These are phyloP conservation scores for Aspergillus intermedius DNA, from an alignment of 2,329 filamentous ascomycete species.

Conservation along the genomic window DNA sequence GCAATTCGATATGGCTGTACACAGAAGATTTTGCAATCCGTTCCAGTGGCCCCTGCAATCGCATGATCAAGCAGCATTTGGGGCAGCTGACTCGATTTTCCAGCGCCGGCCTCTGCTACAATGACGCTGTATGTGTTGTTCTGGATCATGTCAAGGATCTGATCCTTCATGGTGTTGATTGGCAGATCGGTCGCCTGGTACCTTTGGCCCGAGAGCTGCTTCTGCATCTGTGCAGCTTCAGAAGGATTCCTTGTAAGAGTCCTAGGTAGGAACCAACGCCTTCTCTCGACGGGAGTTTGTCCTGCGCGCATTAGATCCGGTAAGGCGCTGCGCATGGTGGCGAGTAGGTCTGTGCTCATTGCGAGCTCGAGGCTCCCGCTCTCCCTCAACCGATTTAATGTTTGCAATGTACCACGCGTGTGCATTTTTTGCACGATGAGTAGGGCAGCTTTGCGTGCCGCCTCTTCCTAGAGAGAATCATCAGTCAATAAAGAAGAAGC, in stretches of 20 bases:
- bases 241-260: background rate
- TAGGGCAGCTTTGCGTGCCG: constrained; percentile 1
- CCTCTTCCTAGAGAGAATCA: constrained; percentile 1
- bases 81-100: constrained; percentile 48
- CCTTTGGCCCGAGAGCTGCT: background rate
- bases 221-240: background rate
- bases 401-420: background rate
- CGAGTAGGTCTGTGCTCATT: constrained; percentile 5
- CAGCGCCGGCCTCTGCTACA: constrained; percentile 41
- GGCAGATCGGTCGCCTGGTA: constrained; percentile 22
- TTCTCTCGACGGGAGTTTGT: background rate
- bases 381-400: background rate
- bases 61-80: constrained; percentile 49
- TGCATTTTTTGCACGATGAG: background rate
- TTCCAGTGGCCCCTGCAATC: constrained; percentile 33
- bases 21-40: constrained; percentile 44
- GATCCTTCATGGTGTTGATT: constrained; percentile 31
- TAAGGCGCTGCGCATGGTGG: constrained; percentile 1
- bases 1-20: constrained; percentile 46
- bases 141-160: constrained; percentile 35
- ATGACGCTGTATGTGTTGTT: constrained; percentile 41
- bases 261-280: background rate
- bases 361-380: background rate
- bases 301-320: constrained; percentile 1
- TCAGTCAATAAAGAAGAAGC: background rate